A percentile compares a stretch with the other conserved stretches of the same genome.
phyloP scores from a whole-genome alignment of 805 yeast species.

The Starmerella potacharoeniae region DNA sequence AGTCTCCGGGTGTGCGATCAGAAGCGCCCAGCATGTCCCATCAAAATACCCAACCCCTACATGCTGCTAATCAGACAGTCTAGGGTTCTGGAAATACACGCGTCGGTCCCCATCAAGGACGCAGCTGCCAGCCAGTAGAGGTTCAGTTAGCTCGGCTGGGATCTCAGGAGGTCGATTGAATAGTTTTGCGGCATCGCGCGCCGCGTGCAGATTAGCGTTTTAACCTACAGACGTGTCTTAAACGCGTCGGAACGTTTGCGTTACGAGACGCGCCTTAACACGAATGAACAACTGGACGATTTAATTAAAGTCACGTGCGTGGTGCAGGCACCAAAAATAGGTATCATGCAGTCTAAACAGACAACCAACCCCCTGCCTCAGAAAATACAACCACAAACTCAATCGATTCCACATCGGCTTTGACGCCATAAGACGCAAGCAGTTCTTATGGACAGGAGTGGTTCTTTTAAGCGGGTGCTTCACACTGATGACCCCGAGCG shows the following conservation, averaged over 20 bases:
- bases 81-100: background rate
- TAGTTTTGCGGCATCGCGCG: too few relatives aligned
- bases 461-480: slow-evolving; percentile 12
- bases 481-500: slow-evolving; percentile 9
- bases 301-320: slow-evolving; percentile 4
- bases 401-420: background rate
- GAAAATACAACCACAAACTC: background rate
- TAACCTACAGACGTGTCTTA: background rate
- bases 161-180: too few relatives aligned
- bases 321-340: background rate
- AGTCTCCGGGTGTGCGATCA: background rate
- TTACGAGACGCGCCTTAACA: background rate
- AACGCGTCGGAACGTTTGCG: background rate
- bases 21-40: background rate
- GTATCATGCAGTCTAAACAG: background rate
- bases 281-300: background rate
- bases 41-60: background rate
- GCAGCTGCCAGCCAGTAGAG: too few relatives aligned
- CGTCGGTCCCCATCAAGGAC: background rate
- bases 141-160: too few relatives aligned
- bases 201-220: background rate
- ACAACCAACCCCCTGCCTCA: background rate
- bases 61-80: background rate
- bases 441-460: slow-evolving; percentile 18
- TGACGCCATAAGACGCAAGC: background rate